Base-by-base conservation (phyloP, 495 filamentous ascomycete species). In the Trichoderma erinaceum region DNA sequence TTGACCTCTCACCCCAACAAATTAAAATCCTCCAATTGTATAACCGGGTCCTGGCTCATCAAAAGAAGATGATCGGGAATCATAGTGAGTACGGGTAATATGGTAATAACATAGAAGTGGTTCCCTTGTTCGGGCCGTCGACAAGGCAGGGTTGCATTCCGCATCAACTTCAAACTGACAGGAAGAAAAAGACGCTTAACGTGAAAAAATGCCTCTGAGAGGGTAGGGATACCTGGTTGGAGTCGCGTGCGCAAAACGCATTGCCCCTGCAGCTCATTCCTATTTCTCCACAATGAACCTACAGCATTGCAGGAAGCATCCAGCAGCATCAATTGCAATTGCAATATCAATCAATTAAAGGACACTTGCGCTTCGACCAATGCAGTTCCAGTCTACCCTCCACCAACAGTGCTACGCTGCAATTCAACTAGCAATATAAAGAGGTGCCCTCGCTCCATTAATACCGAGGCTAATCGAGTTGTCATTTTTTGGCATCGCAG, bases 321-420 rank as follows among this genome's bases (percentile, higher is more conserved):
- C 35, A 7, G 35, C 35, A 38, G 35, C 35, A 38, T 38, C 35
- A 38, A 7, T 0, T 38, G 35, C 35, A 7, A 52, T 52, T 38
- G 35, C 35, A 38, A 52, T 52, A 52, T 52, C 48, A 18, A 52
- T 52, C 48, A 52, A 52, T 52, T 38, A 21, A 52, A 52, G 48
- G 48, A 23, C 48, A 11, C 48, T 18, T 52, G 48, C 48, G 25
- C 21, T 21, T 52, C n/a, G 48, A 4, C 48, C n/a, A 52, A 21
- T 52, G 8, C 48, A 52, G 48, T 21, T 52, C 48, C 48, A 21
- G 48, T 7, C 48, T 52, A n/a, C 6, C 48, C 48, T 23, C 48
- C 48, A 18, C 35, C 35, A 38, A 38, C 3, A 52, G 21, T 52
- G 48, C 18, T 6, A 52, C 48, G 16, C n/a, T 25, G 48, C n/a